Percentiles rank a stretch among this genome's conserved stretches.
phyloP scores from a whole-genome alignment of 768 basidiomycete genomes.

The Gloeostereum incarnatum region DNA sequence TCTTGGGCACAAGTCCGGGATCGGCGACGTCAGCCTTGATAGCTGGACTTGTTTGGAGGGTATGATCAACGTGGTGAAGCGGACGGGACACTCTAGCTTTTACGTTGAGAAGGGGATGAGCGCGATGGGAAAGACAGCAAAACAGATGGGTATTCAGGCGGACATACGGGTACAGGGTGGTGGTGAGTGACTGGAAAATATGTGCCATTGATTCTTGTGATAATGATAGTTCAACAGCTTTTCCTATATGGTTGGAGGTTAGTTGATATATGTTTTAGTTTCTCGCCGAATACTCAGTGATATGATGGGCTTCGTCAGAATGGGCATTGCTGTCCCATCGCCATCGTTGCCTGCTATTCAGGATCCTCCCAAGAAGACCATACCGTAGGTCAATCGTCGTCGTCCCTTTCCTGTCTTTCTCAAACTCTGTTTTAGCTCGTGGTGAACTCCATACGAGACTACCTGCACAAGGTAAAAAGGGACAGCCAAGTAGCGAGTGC shows the following conservation, averaged over 20 bases:
- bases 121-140: conserved; percentile 71
- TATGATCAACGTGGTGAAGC: conserved; percentile 69
- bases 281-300: too few species aligned
- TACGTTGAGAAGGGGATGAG: conserved; percentile 85
- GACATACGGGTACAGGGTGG: conserved; percentile 66
- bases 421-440: conserved; percentile 36
- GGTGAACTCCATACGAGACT: conserved; percentile 57
- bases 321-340: conserved; percentile 77
- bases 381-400: conserved; percentile 34
- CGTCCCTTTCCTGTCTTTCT: not conserved
- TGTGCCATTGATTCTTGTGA: too few species aligned
- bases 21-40: conserved; percentile 72
- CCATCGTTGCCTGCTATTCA: conserved; percentile 69
- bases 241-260: conserved; percentile 82
- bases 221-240: conserved; percentile 38
- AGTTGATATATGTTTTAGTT: conserved; percentile 7
- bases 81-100: conserved; percentile 57
- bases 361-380: conserved; percentile 79
- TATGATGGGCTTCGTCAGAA: too few species aligned
- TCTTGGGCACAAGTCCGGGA: conserved; percentile 52
- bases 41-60: conserved; percentile 74
- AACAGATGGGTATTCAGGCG: conserved; percentile 59
- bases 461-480: conserved; percentile 48
- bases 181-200: conserved; percentile 58
- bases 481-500: conserved; percentile 17